Evolutionary conservation across 2,329 filamentous ascomycete genomes (phyloP).

Genomic region (Stylonectria norvegica): DNA sequence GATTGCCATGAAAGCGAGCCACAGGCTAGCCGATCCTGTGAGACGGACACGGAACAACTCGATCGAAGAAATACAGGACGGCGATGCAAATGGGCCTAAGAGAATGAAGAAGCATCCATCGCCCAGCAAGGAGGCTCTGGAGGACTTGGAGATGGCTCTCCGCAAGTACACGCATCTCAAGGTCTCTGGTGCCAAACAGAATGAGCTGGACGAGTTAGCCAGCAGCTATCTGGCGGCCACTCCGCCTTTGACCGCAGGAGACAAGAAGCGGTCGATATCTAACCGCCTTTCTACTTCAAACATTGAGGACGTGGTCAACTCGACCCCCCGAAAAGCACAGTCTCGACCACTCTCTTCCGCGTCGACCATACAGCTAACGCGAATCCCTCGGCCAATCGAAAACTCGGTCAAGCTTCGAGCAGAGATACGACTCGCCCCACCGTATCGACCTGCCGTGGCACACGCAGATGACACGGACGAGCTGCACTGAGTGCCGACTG

Average conservation of each 20-base stretch:
- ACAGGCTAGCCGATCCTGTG: conserved; percentile 9
- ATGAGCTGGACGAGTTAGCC: conserved; percentile 32
- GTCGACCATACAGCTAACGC: conserved; percentile 5
- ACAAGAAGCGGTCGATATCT: conserved; percentile 29
- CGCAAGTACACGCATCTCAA: conserved; percentile 29
- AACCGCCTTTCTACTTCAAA: conserved; percentile 9
- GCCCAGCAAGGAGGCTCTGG: conserved; percentile 40
- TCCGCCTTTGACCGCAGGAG: conserved; percentile 19
- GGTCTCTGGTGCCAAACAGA: conserved; percentile 8
- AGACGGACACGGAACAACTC: conserved; percentile 8
- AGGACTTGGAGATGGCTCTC: conserved; percentile 36
- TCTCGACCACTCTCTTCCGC: conserved; percentile 15
- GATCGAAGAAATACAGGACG: not conserved
- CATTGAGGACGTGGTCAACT: conserved; percentile 13
- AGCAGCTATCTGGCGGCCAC: conserved; percentile 12
- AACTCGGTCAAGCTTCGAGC: conserved; percentile 16
- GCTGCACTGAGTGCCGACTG: conserved; percentile 31
- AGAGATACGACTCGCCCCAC: conserved; percentile 25
- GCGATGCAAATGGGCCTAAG: conserved; percentile 7
- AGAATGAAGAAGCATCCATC: conserved; percentile 44
- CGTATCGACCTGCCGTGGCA: conserved; percentile 23
- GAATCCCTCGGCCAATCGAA: conserved; percentile 12
- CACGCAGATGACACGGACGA: conserved; percentile 33
- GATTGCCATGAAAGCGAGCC: not conserved
- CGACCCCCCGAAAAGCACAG: conserved; percentile 5